Conservation (phyloP, 129 eudicot genomes). For the Scalesia atractyloides region DNA sequence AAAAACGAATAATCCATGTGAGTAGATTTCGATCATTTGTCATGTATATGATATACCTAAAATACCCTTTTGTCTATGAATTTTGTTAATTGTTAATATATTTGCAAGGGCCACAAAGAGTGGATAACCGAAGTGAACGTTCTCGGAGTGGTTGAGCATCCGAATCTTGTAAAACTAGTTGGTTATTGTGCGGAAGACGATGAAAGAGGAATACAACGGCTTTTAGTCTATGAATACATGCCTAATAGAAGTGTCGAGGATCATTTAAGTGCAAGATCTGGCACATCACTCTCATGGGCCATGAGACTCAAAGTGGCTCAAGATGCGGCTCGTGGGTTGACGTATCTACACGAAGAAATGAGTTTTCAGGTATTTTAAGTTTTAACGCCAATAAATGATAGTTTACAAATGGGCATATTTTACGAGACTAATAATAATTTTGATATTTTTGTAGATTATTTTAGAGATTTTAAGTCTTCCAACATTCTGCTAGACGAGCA, state of each 20-base stretch:
- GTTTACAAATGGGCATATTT: neutral
- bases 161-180: constrained; percentile 72
- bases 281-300: constrained; percentile 64
- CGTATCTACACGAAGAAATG: constrained; percentile 86
- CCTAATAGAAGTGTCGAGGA: constrained; percentile 88
- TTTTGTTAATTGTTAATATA: constrained; percentile 1
- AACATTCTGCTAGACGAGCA: constrained; percentile 84
- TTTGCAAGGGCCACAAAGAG: constrained; percentile 87
- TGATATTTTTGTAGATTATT: constrained; percentile 51
- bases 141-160: constrained; percentile 88
- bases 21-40: constrained; percentile 4
- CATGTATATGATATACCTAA: neutral
- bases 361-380: constrained; percentile 70
- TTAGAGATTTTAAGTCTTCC: constrained; percentile 87
- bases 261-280: constrained; percentile 56
- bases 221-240: constrained; percentile 77
- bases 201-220: constrained; percentile 90
- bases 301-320: constrained; percentile 83
- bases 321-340: constrained; percentile 90
- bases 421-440: neutral
- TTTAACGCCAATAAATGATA: neutral
- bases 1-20: neutral
- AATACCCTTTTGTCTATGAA: neutral
- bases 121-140: constrained; percentile 90
- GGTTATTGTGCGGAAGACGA: constrained; percentile 94